These are phyloP conservation scores for Apiospora hydei DNA, from an alignment of 2,329 filamentous ascomycete species.

Conservation along the genomic window DNA sequence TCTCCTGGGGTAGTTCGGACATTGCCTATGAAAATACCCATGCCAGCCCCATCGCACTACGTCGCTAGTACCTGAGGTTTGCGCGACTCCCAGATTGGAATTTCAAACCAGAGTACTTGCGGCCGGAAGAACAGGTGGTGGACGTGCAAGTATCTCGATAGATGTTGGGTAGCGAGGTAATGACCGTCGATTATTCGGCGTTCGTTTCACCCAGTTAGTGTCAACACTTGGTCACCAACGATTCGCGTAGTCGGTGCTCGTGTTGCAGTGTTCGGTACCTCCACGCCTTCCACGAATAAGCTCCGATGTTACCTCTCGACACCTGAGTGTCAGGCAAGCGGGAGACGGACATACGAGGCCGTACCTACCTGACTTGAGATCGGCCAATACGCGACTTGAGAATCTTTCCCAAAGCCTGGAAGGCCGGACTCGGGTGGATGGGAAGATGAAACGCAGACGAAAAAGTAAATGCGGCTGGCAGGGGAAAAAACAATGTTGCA, in stretches of 20 bases:
- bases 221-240: conserved; percentile 9
- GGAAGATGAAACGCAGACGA: conserved; percentile 6
- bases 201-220: conserved; percentile 1
- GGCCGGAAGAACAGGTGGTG: neutral
- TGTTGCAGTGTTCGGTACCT: neutral
- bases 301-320: neutral
- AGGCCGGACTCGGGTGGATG: conserved; percentile 15
- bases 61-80: neutral
- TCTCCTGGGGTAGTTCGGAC: conserved; percentile 21
- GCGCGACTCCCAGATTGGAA: conserved; percentile 9
- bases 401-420: conserved; percentile 9
- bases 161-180: conserved; percentile 10
- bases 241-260: conserved; percentile 20
- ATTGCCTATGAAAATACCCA: conserved; percentile 19
- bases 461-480: conserved; percentile 10
- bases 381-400: neutral
- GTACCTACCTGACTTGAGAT: neutral
- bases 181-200: neutral
- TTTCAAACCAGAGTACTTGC: conserved; percentile 2
- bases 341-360: neutral
- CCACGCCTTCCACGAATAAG: conserved; percentile 9
- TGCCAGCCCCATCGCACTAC: conserved; percentile 19
- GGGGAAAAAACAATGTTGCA: conserved; percentile 7
- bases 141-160: neutral
- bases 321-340: conserved; percentile 11